Conservation (phyloP, 805 yeast species). For the Tetrapisispora pingtungensis region DNA sequence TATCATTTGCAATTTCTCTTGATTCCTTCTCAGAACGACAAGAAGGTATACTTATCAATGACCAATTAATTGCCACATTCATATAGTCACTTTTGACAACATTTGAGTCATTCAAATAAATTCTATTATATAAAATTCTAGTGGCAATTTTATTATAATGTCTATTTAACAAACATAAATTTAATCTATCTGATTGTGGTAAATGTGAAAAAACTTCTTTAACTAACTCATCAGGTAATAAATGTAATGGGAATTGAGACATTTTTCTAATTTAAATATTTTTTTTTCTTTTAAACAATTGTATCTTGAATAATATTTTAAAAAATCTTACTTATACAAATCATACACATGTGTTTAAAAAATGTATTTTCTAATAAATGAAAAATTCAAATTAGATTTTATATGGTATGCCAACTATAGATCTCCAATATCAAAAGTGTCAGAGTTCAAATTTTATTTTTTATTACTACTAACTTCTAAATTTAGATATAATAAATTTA, state of each 20-base stretch:
- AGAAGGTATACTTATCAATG: slow-evolving; percentile 25
- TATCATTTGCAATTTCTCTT: slow-evolving; percentile 25
- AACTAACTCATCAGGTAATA: slow-evolving; percentile 23
- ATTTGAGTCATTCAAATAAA: slow-evolving; percentile 34
- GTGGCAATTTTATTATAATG: slow-evolving; percentile 26
- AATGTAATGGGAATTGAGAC: slow-evolving; percentile 11
- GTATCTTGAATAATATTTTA: no score
- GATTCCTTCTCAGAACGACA: slow-evolving; percentile 20
- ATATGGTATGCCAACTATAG: no score
- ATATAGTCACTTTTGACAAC: slow-evolving; percentile 31
- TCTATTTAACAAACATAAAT: slow-evolving; percentile 20
- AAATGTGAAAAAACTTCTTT: slow-evolving; percentile 28
- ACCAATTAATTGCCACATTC: slow-evolving; percentile 33
- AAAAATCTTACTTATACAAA: no score
- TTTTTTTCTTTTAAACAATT: no score
- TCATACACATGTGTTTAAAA: no score
- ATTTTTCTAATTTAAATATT: not conserved
- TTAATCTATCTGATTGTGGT: slow-evolving; percentile 29
- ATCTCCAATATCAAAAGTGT: no score
- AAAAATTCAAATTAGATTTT: no score
- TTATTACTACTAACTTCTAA: no score
- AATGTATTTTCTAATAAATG: no score
- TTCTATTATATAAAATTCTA: slow-evolving; percentile 28
- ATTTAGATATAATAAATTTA: no score
- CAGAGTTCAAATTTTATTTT: no score